Base-by-base conservation (phyloP, 2,329 filamentous ascomycete species). In the Chalara sp. region DNA sequence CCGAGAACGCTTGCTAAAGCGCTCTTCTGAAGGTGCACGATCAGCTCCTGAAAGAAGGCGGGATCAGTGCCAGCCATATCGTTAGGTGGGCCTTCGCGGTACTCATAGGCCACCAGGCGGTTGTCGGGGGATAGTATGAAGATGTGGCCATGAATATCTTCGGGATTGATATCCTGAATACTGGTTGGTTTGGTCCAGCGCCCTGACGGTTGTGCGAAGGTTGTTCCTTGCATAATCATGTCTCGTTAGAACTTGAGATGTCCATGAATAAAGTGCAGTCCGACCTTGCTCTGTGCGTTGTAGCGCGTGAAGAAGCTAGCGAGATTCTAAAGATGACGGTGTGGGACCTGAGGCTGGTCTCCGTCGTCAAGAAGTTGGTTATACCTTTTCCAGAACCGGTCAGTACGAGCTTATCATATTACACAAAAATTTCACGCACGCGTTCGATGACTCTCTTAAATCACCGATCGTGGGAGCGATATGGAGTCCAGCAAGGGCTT, bases 271-370 rank as follows among this genome's bases (percentile, higher is more conserved):
- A 48, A 35, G 30, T 48, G 32, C 5, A 48, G 32, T 48, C 46
- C 32, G 35, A 48, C 30, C 46, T 41, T 48, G 6, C 28, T 41
- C 32, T 48, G 46, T 5, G 21, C 32, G 21, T 48, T 48, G 21
- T 48, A 48, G 13, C 29, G 10, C 6, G 31, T 31, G 29, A 48
- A 48, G 32, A 48, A 40, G 6, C 46, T 44, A 13, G 46, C 46
- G 21, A 48, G 46, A 41, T 48, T 48, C 35, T 48, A 10, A 32
- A 48, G 35, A 41, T 48, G 32, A 48, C 32, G 13, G 11, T 44
- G 6, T 30, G 13, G 42, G 42, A 44, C 28, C 42, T 44, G 13
- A 30, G 42, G 42, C 42, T 44, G 13, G 42, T 44, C 42, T 44
- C 42, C 13, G 13, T 44, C 13, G 13, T 44, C 13, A 44, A 44